Evolutionary conservation across 2,329 filamentous ascomycete species (phyloP), one percentile per base, ranked within the genome.

Genomic region (Trichoderma brevicompactum): DNA sequence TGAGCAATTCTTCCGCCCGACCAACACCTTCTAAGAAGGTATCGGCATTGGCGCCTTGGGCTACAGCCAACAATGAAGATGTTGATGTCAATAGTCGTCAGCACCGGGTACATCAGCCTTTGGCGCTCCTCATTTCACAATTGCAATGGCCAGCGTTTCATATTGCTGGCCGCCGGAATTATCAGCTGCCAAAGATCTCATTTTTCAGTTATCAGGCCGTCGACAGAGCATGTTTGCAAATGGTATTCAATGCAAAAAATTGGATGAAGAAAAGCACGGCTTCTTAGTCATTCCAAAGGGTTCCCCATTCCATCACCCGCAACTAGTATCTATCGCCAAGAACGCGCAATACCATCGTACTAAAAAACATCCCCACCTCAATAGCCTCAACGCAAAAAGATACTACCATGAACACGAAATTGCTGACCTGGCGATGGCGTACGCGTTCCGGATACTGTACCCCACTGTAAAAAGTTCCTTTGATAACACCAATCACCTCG

Each of bases 361-460:
- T 17, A 19, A 38, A 54, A 54, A 15, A 34, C 32, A 23, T 40
- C 54, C 38, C 19, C 52, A 36, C 15, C n/a, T 10, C 28, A 50
- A 49, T 40, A 13, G 44, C 28, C 9, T 19, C 53, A 13, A 8
- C 23, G 17, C 15, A 56, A 32, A 34, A 44, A 44, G 13, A 8
- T 54, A 9, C 12, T 55, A 28, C 38, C 13, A 46, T 38, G 23
- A 23, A 8, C 19, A 34, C 32, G 17, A 44, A 36, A 4, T 38
- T 28, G 59, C 59, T 23, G 48, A 54, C 28, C 23, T 54, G 12
- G 28, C 44, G 28, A 23, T 36, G 34, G 60, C 60, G 7, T 54
- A 52, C 60, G 60, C 60, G 60, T 63, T 63, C 60, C 60, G 60
- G 60, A 54, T 63, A 53, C 48, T 28, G 60, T 63, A 63, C 60